Base-by-base conservation (phyloP, 768 basidiomycete genomes). In the Trametes elegans region DNA sequence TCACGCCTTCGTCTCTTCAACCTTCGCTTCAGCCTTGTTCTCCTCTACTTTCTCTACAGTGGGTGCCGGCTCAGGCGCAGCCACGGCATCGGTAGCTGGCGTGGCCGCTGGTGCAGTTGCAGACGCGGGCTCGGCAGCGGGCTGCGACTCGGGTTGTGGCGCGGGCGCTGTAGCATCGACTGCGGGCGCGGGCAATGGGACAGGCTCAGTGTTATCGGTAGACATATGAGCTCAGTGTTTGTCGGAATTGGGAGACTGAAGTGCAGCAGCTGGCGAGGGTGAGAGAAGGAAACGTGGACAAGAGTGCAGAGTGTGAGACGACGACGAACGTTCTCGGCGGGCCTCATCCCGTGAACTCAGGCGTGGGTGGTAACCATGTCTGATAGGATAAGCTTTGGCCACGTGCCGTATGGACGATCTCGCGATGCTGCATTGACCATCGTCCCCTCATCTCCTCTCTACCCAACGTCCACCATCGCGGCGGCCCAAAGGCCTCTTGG, bases 121-220 rank as follows among this genome's bases (percentile, higher is more conserved):
- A 13, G 53, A 32, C n/a, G 56, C 21, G 26, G 51, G 43, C 11
- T 55, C 44, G 14, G 58, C 42, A 18, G 65, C 50, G 5, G 60
- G 44, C 4, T 60, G 14, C 6, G 64, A 32, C 36, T 42, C 41
- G 34, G 35, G n/a, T 29, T 53, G 42, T 43, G 49, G 49, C 49
- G 49, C 39, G 18, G 49, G 21, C 29, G 39, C 19, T 16, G 38
- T 7, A 19, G 38, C 18, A 8, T 26, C 49, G 18, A 26, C 16
- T 24, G 48, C 50, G 39, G 58, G 54, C 21, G 50, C 19, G 11
- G 55, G 36, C 5, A 39, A 41, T 9, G 55, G 48, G 28, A 51
- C 36, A 19, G 55, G 32, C 26, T 59, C 48, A 8, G 55, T 32
- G 18, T 55, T 49, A 49, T 53, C 51, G 42, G 45, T 43, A 21